A percentile compares a stretch with the other conserved stretches of the same genome.
phyloP scores from a whole-genome alignment of 2,329 filamentous ascomycete genomes.

The Colletotrichum sp. region DNA sequence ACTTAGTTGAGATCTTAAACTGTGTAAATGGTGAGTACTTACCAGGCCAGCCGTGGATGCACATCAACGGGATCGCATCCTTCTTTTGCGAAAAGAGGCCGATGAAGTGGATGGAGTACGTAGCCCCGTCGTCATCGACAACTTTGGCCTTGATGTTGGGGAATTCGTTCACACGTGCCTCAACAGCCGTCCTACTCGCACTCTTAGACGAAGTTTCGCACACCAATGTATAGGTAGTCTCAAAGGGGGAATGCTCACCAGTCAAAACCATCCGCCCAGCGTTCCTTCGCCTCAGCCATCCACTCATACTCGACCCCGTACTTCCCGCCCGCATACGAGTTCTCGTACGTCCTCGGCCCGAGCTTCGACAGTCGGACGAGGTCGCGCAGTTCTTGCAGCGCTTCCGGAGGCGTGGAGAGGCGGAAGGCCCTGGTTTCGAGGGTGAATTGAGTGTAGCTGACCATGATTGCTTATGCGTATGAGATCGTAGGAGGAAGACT shows the following conservation, averaged over 20 bases:
- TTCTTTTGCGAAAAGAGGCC: neutral
- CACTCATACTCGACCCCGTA: neutral
- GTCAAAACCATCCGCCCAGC: neutral
- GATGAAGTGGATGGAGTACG: neutral
- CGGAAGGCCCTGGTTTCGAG: neutral
- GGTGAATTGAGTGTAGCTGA: no score
- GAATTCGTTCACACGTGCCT: neutral
- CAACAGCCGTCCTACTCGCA: neutral
- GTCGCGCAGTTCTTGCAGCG: neutral
- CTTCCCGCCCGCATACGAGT: neutral
- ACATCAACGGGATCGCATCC: neutral
- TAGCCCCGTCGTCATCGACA: neutral
- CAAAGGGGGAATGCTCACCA: neutral
- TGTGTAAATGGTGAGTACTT: neutral
- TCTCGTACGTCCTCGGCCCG: neutral
- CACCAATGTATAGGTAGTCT: fast-evolving
- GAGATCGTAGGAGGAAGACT: no score
- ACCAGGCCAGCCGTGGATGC: neutral
- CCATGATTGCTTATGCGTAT: no score
- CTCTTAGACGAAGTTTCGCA: neutral
- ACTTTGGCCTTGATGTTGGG: neutral
- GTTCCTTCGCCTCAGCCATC: neutral
- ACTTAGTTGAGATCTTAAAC: neutral
- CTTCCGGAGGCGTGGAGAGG: neutral
- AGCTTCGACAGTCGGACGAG: neutral